Conservation (phyloP, 176 grass and related monocot genomes). For the Triticum urartu region DNA sequence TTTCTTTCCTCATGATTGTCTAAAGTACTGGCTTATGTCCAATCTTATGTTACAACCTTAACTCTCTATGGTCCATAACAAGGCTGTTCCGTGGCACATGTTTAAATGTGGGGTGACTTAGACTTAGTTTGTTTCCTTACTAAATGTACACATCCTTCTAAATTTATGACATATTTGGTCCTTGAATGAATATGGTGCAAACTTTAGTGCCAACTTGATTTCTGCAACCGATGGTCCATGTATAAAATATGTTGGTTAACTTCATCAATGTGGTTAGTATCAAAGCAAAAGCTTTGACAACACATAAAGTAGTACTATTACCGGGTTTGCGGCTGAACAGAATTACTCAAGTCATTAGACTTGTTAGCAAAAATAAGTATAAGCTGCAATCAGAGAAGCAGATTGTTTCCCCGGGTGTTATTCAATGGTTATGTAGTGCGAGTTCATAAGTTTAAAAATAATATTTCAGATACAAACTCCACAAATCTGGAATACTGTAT, state of each 20-base stretch:
- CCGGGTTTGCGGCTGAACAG: neutral
- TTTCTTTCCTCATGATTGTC: neutral
- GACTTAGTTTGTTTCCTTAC: neutral
- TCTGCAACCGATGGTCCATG: neutral
- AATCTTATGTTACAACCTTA: neutral
- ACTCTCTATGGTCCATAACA: neutral
- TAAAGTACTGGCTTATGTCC: neutral
- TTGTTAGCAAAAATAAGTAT: neutral
- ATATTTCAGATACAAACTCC: neutral
- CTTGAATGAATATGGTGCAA: neutral
- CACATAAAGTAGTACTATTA: neutral
- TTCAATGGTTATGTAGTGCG: neutral
- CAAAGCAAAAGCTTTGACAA: neutral
- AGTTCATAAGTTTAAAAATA: conserved; percentile 5
- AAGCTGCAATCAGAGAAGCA: neutral
- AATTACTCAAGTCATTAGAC: neutral
- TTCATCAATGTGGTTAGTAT: neutral
- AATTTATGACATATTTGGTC: neutral
- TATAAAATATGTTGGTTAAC: neutral
- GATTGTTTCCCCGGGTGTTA: neutral
- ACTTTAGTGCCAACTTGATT: conserved; percentile 4
- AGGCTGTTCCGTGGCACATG: neutral
- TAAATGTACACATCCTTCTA: neutral
- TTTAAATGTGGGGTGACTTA: neutral
- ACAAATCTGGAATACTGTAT: neutral